Conservation (phyloP, 108 stramenopile genomes). For the Pelagomonas calceolata region DNA sequence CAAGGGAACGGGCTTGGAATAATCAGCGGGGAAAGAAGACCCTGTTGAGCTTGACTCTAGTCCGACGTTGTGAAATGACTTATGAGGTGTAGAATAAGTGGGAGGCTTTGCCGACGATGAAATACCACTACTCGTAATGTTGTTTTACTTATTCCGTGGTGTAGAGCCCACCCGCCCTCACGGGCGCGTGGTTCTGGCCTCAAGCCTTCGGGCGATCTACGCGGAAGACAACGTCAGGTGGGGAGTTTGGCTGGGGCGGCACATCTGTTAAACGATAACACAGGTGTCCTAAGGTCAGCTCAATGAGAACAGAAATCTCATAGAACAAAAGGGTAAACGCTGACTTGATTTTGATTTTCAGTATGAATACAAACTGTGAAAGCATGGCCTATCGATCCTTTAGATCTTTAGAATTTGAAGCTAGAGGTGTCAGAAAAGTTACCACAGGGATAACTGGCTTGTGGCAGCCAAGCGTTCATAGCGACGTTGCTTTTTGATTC, state of each 20-base stretch:
- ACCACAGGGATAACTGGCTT: slow-evolving; percentile 97
- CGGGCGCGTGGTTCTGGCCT: no score
- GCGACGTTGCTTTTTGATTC: slow-evolving; percentile 26
- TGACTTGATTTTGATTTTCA: slow-evolving; percentile 93
- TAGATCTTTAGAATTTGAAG: slow-evolving; percentile 84
- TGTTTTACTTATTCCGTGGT: no score
- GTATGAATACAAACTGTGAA: slow-evolving; percentile 89
- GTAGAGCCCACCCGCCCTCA: no score
- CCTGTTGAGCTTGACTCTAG: no score
- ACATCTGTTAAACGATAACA: slow-evolving; percentile 83
- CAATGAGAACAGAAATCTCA: slow-evolving; percentile 88
- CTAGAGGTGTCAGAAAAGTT: slow-evolving; percentile 96
- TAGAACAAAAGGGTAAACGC: slow-evolving; percentile 86
- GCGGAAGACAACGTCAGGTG: no score
- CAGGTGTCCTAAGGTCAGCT: slow-evolving; percentile 92
- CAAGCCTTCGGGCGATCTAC: no score
- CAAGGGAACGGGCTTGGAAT: no score
- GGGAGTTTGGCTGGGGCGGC: slow-evolving; percentile 91
- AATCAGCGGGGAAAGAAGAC: no score
- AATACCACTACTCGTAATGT: no score
- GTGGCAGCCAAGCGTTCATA: slow-evolving; percentile 80
- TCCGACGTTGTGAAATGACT: no score
- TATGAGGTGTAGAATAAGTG: no score
- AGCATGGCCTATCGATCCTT: slow-evolving; percentile 94
- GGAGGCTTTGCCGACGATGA: no score